Base-by-base conservation (phyloP, 2,329 filamentous ascomycete species). In the Colletotrichum musicola region DNA sequence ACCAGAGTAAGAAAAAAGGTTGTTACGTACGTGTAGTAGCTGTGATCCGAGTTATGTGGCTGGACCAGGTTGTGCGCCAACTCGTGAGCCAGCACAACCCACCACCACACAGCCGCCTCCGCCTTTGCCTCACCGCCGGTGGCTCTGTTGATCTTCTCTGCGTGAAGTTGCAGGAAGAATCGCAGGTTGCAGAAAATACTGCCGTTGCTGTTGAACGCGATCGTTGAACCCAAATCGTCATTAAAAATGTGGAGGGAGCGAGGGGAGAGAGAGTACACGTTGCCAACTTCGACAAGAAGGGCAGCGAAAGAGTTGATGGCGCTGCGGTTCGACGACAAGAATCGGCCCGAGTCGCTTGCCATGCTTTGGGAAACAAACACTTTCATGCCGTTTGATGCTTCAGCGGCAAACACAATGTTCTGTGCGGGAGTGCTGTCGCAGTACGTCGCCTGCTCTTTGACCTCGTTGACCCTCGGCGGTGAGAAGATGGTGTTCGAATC, bases 81-180 rank as follows among this genome's bases (percentile, higher is more conserved):
- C 81, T 99, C 97, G 78, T 99, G 96, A 71, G 94, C 97, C 70
- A 98, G 79, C n/a, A 96, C 94, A 71, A 97, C 92, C 89, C 92
- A 98, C 95, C 95, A 98, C 84, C 95, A 97, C 1, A 92, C 88
- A 65, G 89, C 83, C 3, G 93, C 93, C 69, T 96, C 92, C 4
- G 72, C 84, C 76, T 84, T 89, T 16, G 83, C 87, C 62, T 85
- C 81, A 2, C 78, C 20, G 71, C 25, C 55, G 76, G 22, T 72
- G 50, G 22, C 77, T 56, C 65, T 81, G 56, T 72, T 74, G 55
- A 89, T 78, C 71, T 83, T 79, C 14, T 81, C 75, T 51, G 88
- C 84, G 75, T 98, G 95, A 38, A 98, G 81, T 75, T 95, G 90
- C 69, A 92, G 81, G 78, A 95, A 98, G 83, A 93, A 97, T 18